These are phyloP conservation scores for Phytophthora citricola DNA, from an alignment of 352 stramenopile genomes.

Conservation along the genomic window DNA sequence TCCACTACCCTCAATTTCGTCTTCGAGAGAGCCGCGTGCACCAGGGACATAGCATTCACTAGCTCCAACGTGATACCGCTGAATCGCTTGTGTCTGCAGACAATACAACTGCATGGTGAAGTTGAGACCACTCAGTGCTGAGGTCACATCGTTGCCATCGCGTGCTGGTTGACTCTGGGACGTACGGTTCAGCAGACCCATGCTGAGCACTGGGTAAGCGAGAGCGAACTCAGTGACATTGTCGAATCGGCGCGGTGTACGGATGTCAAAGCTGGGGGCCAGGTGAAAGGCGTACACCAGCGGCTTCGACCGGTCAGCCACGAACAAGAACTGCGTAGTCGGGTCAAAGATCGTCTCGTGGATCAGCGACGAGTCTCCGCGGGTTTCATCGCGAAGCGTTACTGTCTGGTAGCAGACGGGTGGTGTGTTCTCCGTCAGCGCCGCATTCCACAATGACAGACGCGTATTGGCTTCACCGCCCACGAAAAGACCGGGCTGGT, in stretches of 20 bases:
- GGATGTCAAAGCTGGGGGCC: slow-evolving; percentile 37
- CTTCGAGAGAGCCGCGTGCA: slow-evolving; percentile 44
- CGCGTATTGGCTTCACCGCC: slow-evolving; percentile 71
- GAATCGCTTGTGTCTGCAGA: slow-evolving; percentile 84
- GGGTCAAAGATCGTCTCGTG: slow-evolving; percentile 78
- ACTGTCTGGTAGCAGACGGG: slow-evolving; percentile 75
- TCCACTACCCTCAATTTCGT: slow-evolving; percentile 46
- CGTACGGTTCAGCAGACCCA: slow-evolving; percentile 65
- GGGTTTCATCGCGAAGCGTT: slow-evolving; percentile 43
- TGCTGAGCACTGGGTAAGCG: slow-evolving; percentile 80
- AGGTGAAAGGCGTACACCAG: slow-evolving; percentile 79
- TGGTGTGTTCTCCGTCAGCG: slow-evolving; percentile 60
- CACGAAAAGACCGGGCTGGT: slow-evolving; percentile 62
- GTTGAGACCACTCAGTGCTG: slow-evolving; percentile 34
- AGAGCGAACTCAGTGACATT: slow-evolving; percentile 86
- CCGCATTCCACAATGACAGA: slow-evolving; percentile 48
- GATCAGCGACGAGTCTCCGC: slow-evolving; percentile 35
- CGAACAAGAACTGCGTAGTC: slow-evolving; percentile 78
- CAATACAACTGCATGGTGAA: slow-evolving; percentile 86
- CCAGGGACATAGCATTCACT: slow-evolving; percentile 64
- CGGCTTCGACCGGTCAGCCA: slow-evolving; percentile 70
- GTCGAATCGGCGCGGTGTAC: slow-evolving; percentile 65
- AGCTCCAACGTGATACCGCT: slow-evolving; percentile 78
- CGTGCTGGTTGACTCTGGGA: slow-evolving; percentile 43
- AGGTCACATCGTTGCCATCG: slow-evolving; percentile 38